Conservation (phyloP, 768 basidiomycete genomes). For the Leccinum incarnatum region DNA sequence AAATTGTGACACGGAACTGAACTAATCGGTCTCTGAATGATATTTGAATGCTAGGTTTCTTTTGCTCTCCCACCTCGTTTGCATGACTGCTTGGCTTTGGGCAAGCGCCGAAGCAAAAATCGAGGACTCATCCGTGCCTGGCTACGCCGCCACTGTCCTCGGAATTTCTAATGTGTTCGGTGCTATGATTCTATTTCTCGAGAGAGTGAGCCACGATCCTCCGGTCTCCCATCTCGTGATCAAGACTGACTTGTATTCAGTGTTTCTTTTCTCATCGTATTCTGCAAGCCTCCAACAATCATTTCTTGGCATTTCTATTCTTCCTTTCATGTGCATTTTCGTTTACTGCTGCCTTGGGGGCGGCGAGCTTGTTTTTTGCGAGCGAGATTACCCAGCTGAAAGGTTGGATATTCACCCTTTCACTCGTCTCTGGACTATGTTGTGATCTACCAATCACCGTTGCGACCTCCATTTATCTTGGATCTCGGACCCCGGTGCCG, state of each 20-base stretch:
- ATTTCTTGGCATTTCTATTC: conserved; percentile 10
- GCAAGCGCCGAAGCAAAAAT: conserved; percentile 2
- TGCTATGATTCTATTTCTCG: conserved; percentile 14
- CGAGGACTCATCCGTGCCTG: conserved; percentile 1
- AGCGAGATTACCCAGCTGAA: background rate
- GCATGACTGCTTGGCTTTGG: conserved; percentile 22
- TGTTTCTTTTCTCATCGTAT: conserved; percentile 22
- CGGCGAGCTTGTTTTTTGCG: conserved; percentile 18
- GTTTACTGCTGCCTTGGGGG: conserved; percentile 23
- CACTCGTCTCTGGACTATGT: conserved; percentile 13
- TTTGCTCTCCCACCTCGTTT: conserved; percentile 16
- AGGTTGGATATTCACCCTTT: conserved; percentile 21
- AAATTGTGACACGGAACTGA: background rate
- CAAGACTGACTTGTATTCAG: conserved; percentile 3
- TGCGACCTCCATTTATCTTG: conserved; percentile 8
- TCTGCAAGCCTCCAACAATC: conserved; percentile 15
- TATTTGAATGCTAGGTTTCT: conserved; percentile 11
- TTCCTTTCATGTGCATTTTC: conserved; percentile 19
- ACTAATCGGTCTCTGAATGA: conserved; percentile 6
- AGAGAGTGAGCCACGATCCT: conserved; percentile 11
- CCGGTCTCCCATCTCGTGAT: background rate
- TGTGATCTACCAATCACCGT: conserved; percentile 19
- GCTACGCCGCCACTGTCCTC: conserved; percentile 14
- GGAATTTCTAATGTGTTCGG: conserved; percentile 17
- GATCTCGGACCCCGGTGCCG: background rate